These are phyloP conservation scores for Aspergillus pseudonomiae DNA, from an alignment of 2,329 filamentous ascomycete genomes.

Conservation along the genomic window DNA sequence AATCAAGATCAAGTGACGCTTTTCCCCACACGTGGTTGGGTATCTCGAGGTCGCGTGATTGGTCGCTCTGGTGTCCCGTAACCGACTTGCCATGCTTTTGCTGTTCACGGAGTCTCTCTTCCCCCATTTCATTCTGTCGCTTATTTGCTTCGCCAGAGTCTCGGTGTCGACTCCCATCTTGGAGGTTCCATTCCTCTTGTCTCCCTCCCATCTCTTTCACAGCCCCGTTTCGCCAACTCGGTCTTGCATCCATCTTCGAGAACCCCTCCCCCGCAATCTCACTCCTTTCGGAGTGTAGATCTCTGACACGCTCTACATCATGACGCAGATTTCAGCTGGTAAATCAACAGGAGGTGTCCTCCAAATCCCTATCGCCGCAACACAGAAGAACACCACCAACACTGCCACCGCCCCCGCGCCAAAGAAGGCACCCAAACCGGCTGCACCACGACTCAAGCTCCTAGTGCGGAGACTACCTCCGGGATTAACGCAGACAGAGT, in stretches of 20 bases:
- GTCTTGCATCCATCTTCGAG: background rate
- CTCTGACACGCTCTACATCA: slow-evolving; percentile 14
- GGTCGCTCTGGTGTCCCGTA: slow-evolving; percentile 21
- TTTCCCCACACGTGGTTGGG: slow-evolving; percentile 10
- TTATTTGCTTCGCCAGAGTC: too few species aligned
- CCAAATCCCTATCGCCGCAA: slow-evolving; percentile 52
- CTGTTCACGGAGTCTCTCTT: background rate
- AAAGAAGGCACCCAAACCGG: slow-evolving; percentile 50
- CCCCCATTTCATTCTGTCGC: background rate
- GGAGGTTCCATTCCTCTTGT: background rate
- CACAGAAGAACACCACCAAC: slow-evolving; percentile 48
- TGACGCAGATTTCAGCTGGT: slow-evolving; percentile 32
- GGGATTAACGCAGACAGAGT: slow-evolving; percentile 78
- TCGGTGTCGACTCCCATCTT: background rate
- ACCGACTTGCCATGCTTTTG: background rate
- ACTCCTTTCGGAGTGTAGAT: background rate
- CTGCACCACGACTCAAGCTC: slow-evolving; percentile 74
- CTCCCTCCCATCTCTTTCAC: background rate
- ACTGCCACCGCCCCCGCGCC: slow-evolving; percentile 43
- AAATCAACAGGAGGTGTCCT: slow-evolving; percentile 57
- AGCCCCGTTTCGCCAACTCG: background rate
- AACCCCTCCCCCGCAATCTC: background rate
- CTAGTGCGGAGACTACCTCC: slow-evolving; percentile 83
- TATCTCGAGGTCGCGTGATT: slow-evolving; percentile 14
- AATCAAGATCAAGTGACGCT: slow-evolving; percentile 5